A percentile compares a stretch with the other conserved stretches of the same genome.
Evolutionary conservation across 805 yeast species (phyloP).

Genomic region (Starmerella stigmatis): DNA sequence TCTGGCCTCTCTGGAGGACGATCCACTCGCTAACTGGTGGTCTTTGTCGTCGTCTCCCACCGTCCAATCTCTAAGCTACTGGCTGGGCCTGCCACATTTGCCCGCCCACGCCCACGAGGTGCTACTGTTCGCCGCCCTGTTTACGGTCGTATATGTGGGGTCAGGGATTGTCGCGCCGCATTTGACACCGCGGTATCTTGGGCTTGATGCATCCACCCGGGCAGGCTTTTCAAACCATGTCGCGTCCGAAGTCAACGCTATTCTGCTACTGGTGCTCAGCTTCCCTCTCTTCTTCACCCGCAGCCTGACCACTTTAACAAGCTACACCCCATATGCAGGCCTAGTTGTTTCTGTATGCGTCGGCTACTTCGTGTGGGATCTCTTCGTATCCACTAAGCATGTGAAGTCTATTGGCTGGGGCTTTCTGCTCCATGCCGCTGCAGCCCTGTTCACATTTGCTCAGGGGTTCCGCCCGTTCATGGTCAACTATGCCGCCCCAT

Average conservation of each 20-base stretch:
- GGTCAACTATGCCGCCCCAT: conserved; percentile 71
- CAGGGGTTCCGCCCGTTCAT: conserved; percentile 60
- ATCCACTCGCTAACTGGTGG: conserved; percentile 13
- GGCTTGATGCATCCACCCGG: conserved; percentile 46
- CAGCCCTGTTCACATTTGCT: conserved; percentile 64
- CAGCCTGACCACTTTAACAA: conserved; percentile 49
- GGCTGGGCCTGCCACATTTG: conserved; percentile 26
- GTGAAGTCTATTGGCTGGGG: conserved; percentile 64
- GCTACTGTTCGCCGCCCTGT: conserved; percentile 47
- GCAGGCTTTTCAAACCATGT: conserved; percentile 81
- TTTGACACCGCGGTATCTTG: conserved; percentile 43
- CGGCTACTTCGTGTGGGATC: conserved; percentile 91
- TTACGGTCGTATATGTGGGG: conserved; percentile 43
- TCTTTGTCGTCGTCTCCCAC: conserved; percentile 3
- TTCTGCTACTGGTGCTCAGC: conserved; percentile 48
- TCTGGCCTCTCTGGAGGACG: conserved; percentile 11
- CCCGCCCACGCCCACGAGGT: conserved; percentile 53
- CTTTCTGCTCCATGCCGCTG: conserved; percentile 72
- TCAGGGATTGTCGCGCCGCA: conserved; percentile 35
- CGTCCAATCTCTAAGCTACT: conserved; percentile 6
- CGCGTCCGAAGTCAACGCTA: conserved; percentile 75
- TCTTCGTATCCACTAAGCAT: conserved; percentile 53
- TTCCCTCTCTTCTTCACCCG: conserved; percentile 58
- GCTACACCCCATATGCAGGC: conserved; percentile 61
- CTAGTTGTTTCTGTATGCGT: conserved; percentile 58